phyloP scores from a whole-genome alignment of 768 basidiomycete genomes.

The Lanmaoa rubissima region DNA sequence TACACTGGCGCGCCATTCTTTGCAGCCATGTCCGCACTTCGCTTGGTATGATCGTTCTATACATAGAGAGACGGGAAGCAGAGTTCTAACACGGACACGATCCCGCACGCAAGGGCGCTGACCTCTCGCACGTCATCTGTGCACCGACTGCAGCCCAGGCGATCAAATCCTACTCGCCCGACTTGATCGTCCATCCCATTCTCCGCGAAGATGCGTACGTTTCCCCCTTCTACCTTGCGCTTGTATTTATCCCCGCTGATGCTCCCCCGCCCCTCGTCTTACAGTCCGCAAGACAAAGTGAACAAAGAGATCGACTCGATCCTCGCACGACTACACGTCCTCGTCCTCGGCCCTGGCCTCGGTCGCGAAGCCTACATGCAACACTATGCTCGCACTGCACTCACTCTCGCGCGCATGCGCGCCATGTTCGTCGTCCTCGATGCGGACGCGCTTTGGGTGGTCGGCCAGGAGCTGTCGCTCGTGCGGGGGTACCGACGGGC shows the following conservation, averaged over 20 bases:
- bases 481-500: slow-evolving; percentile 85
- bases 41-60: slow-evolving; percentile 52
- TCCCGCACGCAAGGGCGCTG: slow-evolving; percentile 62
- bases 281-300: slow-evolving; percentile 50
- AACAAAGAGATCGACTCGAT: slow-evolving; percentile 58
- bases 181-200: slow-evolving; percentile 96
- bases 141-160: slow-evolving; percentile 87
- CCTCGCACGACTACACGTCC: slow-evolving; percentile 83
- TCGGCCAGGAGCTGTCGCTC: slow-evolving; percentile 69
- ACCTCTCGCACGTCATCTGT: slow-evolving; percentile 97
- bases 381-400: slow-evolving; percentile 69
- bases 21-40: slow-evolving; percentile 85
- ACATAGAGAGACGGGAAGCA: not conserved
- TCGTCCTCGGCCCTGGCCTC: slow-evolving; percentile 92
- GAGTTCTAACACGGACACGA: not conserved
- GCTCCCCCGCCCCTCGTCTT: no score
- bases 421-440: slow-evolving; percentile 93
- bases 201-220: slow-evolving; percentile 66
- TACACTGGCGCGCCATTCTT: slow-evolving; percentile 98
- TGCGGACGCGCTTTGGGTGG: slow-evolving; percentile 86
- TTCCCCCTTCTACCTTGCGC: not conserved
- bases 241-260: not conserved
- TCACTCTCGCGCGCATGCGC: slow-evolving; percentile 65
- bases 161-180: slow-evolving; percentile 97
- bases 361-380: slow-evolving; percentile 93